Evolutionary conservation across 2,329 filamentous ascomycete species (phyloP), one percentile per base, ranked within the genome.

Genomic region (Sodiomyces alkalinus): DNA sequence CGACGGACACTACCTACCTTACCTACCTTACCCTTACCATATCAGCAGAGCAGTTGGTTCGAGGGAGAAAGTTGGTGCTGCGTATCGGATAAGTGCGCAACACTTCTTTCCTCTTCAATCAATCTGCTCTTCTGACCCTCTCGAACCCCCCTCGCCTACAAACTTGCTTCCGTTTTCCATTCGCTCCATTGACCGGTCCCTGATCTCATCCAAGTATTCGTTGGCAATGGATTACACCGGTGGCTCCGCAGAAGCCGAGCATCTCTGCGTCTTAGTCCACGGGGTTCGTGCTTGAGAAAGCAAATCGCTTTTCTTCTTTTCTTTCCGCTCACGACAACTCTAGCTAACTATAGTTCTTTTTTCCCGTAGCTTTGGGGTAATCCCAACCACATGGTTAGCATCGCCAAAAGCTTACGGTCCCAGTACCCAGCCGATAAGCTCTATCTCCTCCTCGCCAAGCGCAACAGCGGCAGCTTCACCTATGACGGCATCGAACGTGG

Each of bases 201-300:
- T 52, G 35, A 41, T 51, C 35, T 43, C 40, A 26, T 38, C 41
- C 30, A 27, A 33, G 28, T 31, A 31, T 32, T 17, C 22, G 26
- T 36, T 34, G 34, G 54, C 52, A 39, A 56, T 58, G 46, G 54
- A 62, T 38, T 60, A 60, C 43, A 60, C 54, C 34, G 66, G 68
- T 37, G 64, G 64, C 38, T 62, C 53, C 43, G 29, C 46, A 24
- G 54, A 64, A 33, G 72, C 75, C 26, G 64, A 78, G 39, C 80
- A 86, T 49, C 68, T 87, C 36, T 79, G 74, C 43, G 77, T 87
- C 22, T 61, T 87, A 24, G 74, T 85, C 29, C 80, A 87, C 47
- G 71, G 80, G 55, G 74, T 80, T 67, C 50, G 68, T 51, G 12
- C 19, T 21, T 21, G 19, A 21, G n/a, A n/a, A n/a, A n/a, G n/a